Percentiles rank a stretch among this genome's conserved stretches.
These are phyloP conservation scores for Arabis alpina DNA, from an alignment of 345 rosid species.

Conservation along the genomic window DNA sequence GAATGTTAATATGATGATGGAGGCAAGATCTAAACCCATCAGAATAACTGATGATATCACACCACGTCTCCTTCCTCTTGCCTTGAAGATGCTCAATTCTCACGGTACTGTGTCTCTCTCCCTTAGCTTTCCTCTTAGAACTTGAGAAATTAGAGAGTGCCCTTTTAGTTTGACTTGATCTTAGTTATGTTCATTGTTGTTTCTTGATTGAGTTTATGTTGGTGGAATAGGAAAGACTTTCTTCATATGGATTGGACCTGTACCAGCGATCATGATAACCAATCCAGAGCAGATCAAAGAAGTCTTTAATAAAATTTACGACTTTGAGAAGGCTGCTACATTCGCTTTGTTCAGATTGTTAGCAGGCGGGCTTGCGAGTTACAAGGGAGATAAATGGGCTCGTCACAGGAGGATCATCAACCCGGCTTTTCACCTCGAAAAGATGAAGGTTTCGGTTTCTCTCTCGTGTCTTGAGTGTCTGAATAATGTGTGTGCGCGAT, in stretches of 20 bases:
- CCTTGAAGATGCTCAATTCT: slow-evolving; percentile 37
- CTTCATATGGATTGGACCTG: slow-evolving; percentile 53
- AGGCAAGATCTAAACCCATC: slow-evolving; percentile 46
- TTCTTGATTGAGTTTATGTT: slow-evolving; percentile 6
- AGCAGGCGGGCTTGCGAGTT: slow-evolving; percentile 41
- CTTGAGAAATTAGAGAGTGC: background rate
- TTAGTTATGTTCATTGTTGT: no score
- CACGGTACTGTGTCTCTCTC: slow-evolving; percentile 40
- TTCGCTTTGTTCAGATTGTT: slow-evolving; percentile 45
- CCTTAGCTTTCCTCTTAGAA: background rate
- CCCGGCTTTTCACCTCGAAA: slow-evolving; percentile 57
- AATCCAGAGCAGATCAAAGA: slow-evolving; percentile 50
- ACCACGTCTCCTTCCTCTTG: slow-evolving; percentile 48
- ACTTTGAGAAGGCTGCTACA: slow-evolving; percentile 37
- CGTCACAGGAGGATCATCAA: slow-evolving; percentile 56
- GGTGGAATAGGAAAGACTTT: slow-evolving; percentile 48
- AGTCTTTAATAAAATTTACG: slow-evolving; percentile 43
- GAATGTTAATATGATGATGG: slow-evolving; percentile 25
- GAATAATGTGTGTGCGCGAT: slow-evolving; percentile 9
- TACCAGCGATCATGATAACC: slow-evolving; percentile 45
- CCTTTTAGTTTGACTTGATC: slow-evolving; percentile 8
- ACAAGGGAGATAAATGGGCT: slow-evolving; percentile 55
- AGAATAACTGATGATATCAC: slow-evolving; percentile 44
- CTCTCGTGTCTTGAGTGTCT: background rate
- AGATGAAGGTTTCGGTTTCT: slow-evolving; percentile 49